Evolutionary conservation across 2,329 filamentous ascomycete genomes (phyloP).

Genomic region (Trichoderma breve): DNA sequence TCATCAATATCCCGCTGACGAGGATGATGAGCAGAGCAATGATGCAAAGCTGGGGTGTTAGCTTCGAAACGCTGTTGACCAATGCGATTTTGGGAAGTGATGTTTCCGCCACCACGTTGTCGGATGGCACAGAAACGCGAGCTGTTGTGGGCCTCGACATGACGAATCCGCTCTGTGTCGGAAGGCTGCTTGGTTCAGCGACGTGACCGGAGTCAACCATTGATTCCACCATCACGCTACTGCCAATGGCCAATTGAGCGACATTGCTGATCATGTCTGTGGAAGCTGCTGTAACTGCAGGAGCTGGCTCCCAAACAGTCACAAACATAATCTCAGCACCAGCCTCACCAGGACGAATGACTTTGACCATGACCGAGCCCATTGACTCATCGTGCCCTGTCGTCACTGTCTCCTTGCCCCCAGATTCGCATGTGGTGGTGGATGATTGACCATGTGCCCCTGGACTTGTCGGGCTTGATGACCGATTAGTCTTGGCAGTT

Average conservation of each 20-base stretch:
- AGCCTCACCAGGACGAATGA: slow-evolving; percentile 27
- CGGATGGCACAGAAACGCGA: not conserved
- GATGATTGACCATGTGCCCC: not conserved
- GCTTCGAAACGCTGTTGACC: not conserved
- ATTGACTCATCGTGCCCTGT: not conserved
- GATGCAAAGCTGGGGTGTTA: not conserved
- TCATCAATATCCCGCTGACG: not conserved
- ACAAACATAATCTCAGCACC: slow-evolving; percentile 25
- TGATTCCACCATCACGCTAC: not conserved
- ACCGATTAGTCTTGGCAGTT: not conserved
- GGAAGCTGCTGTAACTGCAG: slow-evolving; percentile 12
- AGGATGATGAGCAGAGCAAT: not conserved
- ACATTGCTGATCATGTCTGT: not conserved
- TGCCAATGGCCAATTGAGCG: not conserved
- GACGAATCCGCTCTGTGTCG: not conserved
- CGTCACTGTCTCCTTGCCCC: not conserved
- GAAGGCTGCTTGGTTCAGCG: not conserved
- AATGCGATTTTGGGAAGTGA: not conserved
- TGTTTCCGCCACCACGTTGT: not conserved
- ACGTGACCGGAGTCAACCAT: too few species aligned
- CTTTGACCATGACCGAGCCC: slow-evolving; percentile 25
- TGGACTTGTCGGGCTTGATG: not conserved
- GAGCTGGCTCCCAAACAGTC: slow-evolving; percentile 22
- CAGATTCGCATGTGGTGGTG: not conserved
- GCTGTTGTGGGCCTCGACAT: not conserved